Conservation (phyloP, 805 yeast genomes). For the Phaffomyces thermotolerans region DNA sequence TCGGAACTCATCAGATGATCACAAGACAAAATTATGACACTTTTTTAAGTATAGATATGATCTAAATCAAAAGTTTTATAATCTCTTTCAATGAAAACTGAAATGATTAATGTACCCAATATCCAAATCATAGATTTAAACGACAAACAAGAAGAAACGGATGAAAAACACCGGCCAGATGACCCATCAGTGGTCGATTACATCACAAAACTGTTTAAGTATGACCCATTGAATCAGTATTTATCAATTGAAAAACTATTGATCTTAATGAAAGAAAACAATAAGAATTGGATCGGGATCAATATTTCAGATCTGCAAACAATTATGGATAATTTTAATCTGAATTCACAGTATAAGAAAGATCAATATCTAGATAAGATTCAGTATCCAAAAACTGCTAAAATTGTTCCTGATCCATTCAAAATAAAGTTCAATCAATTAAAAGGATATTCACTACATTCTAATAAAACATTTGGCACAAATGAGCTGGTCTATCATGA, state of each 20-base stretch:
- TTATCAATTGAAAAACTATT: constrained; percentile 49
- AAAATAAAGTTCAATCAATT: constrained; percentile 41
- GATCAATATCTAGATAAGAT: constrained; percentile 49
- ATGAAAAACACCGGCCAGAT: constrained; percentile 20
- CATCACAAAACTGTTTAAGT: constrained; percentile 60
- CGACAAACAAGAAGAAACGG: constrained; percentile 15
- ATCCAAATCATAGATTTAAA: constrained; percentile 26
- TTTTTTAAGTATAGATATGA: too few species aligned
- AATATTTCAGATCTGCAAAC: constrained; percentile 45
- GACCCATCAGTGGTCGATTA: constrained; percentile 31
- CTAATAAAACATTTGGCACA: constrained; percentile 37
- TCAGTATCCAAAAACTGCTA: constrained; percentile 22
- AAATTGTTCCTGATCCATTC: constrained; percentile 35
- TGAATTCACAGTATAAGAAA: constrained; percentile 36
- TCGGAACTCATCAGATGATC: too few species aligned
- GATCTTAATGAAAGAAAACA: constrained; percentile 38
- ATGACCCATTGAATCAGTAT: constrained; percentile 55
- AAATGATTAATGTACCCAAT: constrained; percentile 10
- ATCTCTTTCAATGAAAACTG: too few species aligned
- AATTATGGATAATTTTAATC: constrained; percentile 48
- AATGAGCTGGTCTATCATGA: constrained; percentile 56
- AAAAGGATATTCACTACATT: constrained; percentile 56
- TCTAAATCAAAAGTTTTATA: too few species aligned
- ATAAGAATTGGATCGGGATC: constrained; percentile 58
- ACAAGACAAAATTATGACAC: too few species aligned